Evolutionary conservation across 148 eudicot genomes (phyloP), one percentile per base, ranked within the genome.

Genomic region (Persicaria maculosa): DNA sequence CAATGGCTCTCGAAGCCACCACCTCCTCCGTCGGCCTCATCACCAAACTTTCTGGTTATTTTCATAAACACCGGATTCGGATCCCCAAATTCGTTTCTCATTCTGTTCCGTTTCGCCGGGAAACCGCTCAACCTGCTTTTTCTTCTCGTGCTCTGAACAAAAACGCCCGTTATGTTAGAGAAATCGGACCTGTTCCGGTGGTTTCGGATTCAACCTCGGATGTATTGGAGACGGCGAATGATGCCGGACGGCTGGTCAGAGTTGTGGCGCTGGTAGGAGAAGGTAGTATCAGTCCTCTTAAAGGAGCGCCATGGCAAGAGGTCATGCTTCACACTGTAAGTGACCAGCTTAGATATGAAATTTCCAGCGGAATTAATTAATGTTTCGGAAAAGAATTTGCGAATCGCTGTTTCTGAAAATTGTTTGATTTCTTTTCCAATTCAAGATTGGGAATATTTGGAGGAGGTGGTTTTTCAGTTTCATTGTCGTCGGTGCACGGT

Each of bases 311-410:
- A 50, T 92, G 97, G 97, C 80, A 82, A 74, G 82, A 92, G 22
- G 97, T 92, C 72, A 82, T 92, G 85, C 78, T 81, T 47, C 97
- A 92, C 79, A 92, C 97, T 15, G 97, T 92, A 80, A 80, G 97
- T 77, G 54, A 50, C 47, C 4, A 19, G 16, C 54, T 15, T 61
- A 53, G 20, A 22, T 7, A 6, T 58, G 9, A 19, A 20, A 20
- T 58, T 58, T 9, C 22, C 9, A 58, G 10, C n/a, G 20, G 19
- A 15, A 15, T 54, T 3, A 4, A 19, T 58, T 7, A 20, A 7
- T 48, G 52, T 0, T 48, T 10, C 8, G 15, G 52, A 9, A 48
- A 48, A 7, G 3, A 48, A 8, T 48, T 20, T 58, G 22, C 6
- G 59, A 4, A 6, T 54, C 6, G 0, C 3, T 58, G 11, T 58